phyloP scores from a whole-genome alignment of 345 rosid genomes.

The Populus pruinosa region DNA sequence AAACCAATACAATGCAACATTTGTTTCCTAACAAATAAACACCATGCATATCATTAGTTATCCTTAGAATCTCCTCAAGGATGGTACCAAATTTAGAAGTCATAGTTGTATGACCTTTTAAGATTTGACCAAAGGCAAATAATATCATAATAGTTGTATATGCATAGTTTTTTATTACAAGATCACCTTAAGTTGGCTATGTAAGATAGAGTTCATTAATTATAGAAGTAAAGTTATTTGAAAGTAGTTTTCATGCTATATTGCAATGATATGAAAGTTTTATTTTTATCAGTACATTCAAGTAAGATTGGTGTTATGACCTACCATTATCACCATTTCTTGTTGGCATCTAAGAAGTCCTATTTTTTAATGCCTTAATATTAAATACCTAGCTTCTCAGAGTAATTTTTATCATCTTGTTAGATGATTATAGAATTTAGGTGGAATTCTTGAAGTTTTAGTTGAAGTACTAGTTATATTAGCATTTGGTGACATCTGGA shows the following conservation, averaged over 20 bases:
- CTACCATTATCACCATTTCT: conserved; percentile 43
- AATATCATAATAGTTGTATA: conserved; percentile 68
- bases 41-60: conserved; percentile 82
- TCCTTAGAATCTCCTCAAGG: conserved; percentile 88
- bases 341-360: too few relatives aligned
- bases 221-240: conserved; percentile 53
- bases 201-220: conserved; percentile 64
- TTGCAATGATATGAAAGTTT: conserved; percentile 45
- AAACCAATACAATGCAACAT: conserved; percentile 57
- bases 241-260: conserved; percentile 54
- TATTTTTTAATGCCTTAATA: too few relatives aligned
- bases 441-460: too few relatives aligned
- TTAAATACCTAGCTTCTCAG: too few relatives aligned
- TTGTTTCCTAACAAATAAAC: conserved; percentile 80
- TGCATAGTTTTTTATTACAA: conserved; percentile 75
- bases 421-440: too few relatives aligned
- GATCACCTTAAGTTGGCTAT: conserved; percentile 86
- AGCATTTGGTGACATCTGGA: too few relatives aligned
- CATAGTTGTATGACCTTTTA: conserved; percentile 74
- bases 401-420: too few relatives aligned
- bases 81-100: conserved; percentile 87
- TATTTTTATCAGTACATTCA: conserved; percentile 57
- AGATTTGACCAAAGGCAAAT: conserved; percentile 63
- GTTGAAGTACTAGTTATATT: too few relatives aligned
- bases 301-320: conserved; percentile 71